These are phyloP conservation scores for Annulohypoxylon nitens DNA, from an alignment of 495 filamentous ascomycete species.

Conservation along the genomic window DNA sequence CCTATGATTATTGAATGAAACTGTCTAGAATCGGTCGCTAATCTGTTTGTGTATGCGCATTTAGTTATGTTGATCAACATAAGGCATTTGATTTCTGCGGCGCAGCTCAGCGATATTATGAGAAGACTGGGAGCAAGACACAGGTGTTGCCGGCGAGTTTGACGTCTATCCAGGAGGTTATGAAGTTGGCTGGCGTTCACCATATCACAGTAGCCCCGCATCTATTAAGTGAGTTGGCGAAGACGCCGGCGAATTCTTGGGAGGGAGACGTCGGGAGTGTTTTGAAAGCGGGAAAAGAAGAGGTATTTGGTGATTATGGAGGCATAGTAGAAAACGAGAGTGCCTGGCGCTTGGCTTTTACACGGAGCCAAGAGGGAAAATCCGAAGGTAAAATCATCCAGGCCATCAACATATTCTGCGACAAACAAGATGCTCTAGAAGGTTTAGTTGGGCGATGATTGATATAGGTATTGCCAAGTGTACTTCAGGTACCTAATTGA, in stretches of 20 bases:
- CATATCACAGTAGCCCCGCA: conserved; percentile 70
- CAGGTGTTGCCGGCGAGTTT: conserved; percentile 69
- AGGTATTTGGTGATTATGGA: conserved; percentile 28
- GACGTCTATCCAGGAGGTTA: conserved; percentile 68
- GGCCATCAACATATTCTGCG: conserved; percentile 72
- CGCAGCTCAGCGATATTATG: conserved; percentile 67
- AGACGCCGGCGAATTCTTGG: conserved; percentile 53
- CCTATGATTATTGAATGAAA: not conserved
- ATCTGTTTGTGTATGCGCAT: conserved; percentile 20
- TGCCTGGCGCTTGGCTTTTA: conserved; percentile 65
- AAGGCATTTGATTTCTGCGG: conserved; percentile 65
- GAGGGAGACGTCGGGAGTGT: conserved; percentile 56
- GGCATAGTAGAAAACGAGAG: conserved; percentile 57
- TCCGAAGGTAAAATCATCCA: conserved; percentile 67
- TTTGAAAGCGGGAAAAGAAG: conserved; percentile 40
- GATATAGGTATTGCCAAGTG: too few relatives aligned
- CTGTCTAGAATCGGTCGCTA: conserved; percentile 12
- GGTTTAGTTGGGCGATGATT: conserved; percentile 53
- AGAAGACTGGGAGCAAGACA: conserved; percentile 57
- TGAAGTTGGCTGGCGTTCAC: conserved; percentile 67
- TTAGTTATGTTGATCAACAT: conserved; percentile 61
- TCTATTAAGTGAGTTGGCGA: conserved; percentile 63
- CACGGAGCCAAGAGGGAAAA: conserved; percentile 60
- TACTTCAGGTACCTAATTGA: too few relatives aligned
- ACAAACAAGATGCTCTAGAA: conserved; percentile 69